phyloP scores from a whole-genome alignment of 768 basidiomycete genomes.

The Crassisporium funariophilum region DNA sequence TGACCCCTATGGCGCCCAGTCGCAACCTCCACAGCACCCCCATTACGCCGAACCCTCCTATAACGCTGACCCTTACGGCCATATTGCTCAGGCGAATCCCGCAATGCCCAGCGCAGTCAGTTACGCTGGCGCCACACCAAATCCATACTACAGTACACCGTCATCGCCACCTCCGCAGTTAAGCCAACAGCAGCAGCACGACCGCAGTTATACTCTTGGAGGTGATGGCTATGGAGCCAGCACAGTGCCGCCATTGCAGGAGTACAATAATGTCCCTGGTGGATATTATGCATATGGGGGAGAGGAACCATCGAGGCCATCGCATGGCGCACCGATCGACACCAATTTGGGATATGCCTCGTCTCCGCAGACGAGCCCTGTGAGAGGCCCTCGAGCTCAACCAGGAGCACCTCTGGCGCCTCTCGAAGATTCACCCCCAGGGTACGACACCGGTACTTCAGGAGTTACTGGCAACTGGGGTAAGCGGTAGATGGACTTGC shows the following conservation, averaged over 20 bases:
- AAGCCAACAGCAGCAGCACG: constrained; percentile 31
- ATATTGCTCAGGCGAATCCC: constrained; percentile 19
- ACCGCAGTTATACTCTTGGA: constrained; percentile 59
- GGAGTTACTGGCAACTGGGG: constrained; percentile 57
- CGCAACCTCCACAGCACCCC: constrained; percentile 25
- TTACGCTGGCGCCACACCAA: constrained; percentile 20
- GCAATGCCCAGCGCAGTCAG: constrained; percentile 15
- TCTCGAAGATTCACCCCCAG: constrained; percentile 63
- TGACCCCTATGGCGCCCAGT: constrained; percentile 45
- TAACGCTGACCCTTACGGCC: constrained; percentile 43
- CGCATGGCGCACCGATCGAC: constrained; percentile 38
- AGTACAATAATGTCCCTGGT: constrained; percentile 24
- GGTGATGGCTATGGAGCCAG: constrained; percentile 58
- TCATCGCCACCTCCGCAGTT: constrained; percentile 24
- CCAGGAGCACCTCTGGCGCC: constrained; percentile 32
- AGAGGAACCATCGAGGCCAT: constrained; percentile 22
- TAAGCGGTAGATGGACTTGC: constrained; percentile 31
- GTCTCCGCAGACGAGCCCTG: constrained; percentile 36
- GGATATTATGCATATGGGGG: constrained; percentile 21
- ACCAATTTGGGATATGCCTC: constrained; percentile 30
- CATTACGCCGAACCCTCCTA: constrained; percentile 30
- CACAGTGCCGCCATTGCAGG: constrained; percentile 42
- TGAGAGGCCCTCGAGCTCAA: constrained; percentile 44
- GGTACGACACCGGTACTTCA: constrained; percentile 59
- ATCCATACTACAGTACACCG: constrained; percentile 28